Percentiles rank a stretch among this genome's conserved stretches.
Evolutionary conservation across 306 rosid genomes (phyloP).

Genomic region (Ammopiptanthus mongolicus): DNA sequence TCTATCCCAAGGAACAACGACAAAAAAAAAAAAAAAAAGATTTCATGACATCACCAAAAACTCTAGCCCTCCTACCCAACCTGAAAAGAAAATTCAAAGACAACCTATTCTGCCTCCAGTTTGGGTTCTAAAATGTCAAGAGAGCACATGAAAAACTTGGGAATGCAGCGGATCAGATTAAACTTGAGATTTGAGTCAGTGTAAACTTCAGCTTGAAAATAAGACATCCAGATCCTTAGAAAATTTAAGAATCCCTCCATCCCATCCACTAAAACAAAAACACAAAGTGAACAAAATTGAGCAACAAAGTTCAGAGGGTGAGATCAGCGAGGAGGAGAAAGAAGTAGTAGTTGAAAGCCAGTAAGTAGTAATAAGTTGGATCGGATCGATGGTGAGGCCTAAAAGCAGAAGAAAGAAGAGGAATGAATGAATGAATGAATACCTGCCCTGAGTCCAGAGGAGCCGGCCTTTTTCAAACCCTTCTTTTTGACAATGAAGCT

Average conservation of each 20-base stretch:
- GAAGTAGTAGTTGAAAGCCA: neutral
- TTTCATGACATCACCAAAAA: neutral
- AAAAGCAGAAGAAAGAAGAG: neutral
- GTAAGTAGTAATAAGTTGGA: neutral
- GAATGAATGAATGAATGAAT: no score
- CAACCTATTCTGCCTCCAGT: neutral
- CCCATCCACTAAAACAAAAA: no score
- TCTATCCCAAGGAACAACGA: neutral
- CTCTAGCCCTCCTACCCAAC: neutral
- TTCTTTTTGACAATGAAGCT: constrained; percentile 89
- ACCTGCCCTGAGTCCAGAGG: constrained; percentile 90
- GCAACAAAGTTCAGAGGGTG: neutral
- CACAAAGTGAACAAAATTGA: neutral
- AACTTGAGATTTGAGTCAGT: neutral
- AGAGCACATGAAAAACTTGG: neutral
- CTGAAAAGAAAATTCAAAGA: neutral
- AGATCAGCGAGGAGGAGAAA: neutral
- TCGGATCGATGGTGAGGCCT: constrained; percentile 5
- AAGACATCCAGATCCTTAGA: constrained; percentile 21
- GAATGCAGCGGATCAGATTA: neutral
- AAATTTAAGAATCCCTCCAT: neutral
- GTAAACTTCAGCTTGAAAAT: neutral
- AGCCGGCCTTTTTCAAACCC: constrained; percentile 90
- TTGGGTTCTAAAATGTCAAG: neutral
- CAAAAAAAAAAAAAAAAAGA: neutral